These are phyloP conservation scores for Coccomyxa sp. DNA, from an alignment of 139 green algal species.

Conservation along the genomic window DNA sequence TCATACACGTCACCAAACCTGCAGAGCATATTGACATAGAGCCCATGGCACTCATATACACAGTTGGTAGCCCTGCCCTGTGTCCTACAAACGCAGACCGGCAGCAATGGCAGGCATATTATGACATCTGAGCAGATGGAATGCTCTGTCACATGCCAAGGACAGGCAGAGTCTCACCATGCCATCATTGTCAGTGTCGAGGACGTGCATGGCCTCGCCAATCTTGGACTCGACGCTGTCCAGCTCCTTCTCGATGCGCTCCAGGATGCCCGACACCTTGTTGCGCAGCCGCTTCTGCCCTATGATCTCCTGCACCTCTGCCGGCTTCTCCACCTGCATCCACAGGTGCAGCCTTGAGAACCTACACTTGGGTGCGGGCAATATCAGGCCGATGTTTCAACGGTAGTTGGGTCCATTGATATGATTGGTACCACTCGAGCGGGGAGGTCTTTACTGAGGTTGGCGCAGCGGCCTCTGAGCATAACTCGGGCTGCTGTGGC, in stretches of 20 bases:
- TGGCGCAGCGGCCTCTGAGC: too few relatives aligned
- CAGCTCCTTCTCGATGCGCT: constrained; percentile 75
- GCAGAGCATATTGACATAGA: background rate
- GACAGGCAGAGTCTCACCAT: constrained; percentile 20
- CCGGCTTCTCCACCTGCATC: constrained; percentile 21
- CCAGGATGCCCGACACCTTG: constrained; percentile 68
- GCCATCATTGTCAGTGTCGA: constrained; percentile 77
- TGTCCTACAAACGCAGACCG: too few relatives aligned
- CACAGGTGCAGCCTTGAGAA: background rate
- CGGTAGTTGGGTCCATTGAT: too few relatives aligned
- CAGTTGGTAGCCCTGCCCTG: too few relatives aligned
- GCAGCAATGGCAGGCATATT: background rate
- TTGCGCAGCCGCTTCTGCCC: constrained; percentile 49
- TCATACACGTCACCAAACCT: too few relatives aligned
- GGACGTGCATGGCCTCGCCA: constrained; percentile 57
- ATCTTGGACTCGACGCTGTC: constrained; percentile 70
- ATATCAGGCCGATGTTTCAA: too few relatives aligned
- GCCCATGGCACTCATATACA: background rate
- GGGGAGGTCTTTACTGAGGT: too few relatives aligned
- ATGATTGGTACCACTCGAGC: too few relatives aligned
- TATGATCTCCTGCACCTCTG: constrained; percentile 38
- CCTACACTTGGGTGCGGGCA: too few relatives aligned
- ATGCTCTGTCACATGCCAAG: background rate
- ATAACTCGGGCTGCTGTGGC: too few relatives aligned
- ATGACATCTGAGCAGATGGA: background rate